Evolutionary conservation across 1,284 basidiomycete genomes (phyloP).

Genomic region (Ustilago hordei): DNA sequence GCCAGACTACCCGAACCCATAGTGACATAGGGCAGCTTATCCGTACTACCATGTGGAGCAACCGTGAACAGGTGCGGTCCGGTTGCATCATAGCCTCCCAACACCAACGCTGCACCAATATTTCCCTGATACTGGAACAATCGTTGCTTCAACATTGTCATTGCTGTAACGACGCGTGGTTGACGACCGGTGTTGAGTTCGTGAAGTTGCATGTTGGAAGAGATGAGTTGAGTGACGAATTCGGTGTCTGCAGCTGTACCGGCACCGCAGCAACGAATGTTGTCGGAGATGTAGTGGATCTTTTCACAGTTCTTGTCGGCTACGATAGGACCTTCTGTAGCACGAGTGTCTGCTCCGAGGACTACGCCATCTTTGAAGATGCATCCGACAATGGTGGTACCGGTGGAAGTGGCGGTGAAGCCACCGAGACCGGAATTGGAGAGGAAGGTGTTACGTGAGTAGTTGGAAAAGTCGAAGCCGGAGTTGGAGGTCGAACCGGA

Average conservation of each 20-base stretch:
- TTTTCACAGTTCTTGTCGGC: conserved; percentile 99
- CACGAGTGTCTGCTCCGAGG: conserved; percentile 95
- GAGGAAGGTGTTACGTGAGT: conserved; percentile 82
- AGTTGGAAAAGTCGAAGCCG: conserved; percentile 82
- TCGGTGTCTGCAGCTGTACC: conserved; percentile 98
- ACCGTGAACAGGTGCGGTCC: conserved; percentile 97
- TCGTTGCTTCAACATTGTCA: conserved; percentile 96
- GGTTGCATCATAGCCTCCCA: conserved; percentile 94
- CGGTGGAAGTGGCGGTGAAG: conserved; percentile 75
- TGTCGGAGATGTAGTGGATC: conserved; percentile 83
- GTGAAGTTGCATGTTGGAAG: conserved; percentile 68
- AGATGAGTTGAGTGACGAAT: conserved; percentile 74
- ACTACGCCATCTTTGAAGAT: conserved; percentile 91
- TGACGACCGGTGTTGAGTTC: conserved; percentile 64
- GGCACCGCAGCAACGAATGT: conserved; percentile 95
- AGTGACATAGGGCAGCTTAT: conserved; percentile 98
- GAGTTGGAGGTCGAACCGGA: conserved; percentile 18
- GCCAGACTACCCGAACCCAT: conserved; percentile 97
- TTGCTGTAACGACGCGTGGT: conserved; percentile 89
- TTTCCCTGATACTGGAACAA: conserved; percentile 91
- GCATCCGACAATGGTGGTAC: conserved; percentile 95
- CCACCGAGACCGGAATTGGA: conserved; percentile 75
- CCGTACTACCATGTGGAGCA: conserved; percentile 95
- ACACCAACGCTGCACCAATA: conserved; percentile 92
- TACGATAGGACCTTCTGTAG: conserved; percentile 93